Percentiles rank a stretch among this genome's conserved stretches.
These are phyloP conservation scores for Trifolium repens DNA, from an alignment of 306 rosid genomes.

Conservation along the genomic window DNA sequence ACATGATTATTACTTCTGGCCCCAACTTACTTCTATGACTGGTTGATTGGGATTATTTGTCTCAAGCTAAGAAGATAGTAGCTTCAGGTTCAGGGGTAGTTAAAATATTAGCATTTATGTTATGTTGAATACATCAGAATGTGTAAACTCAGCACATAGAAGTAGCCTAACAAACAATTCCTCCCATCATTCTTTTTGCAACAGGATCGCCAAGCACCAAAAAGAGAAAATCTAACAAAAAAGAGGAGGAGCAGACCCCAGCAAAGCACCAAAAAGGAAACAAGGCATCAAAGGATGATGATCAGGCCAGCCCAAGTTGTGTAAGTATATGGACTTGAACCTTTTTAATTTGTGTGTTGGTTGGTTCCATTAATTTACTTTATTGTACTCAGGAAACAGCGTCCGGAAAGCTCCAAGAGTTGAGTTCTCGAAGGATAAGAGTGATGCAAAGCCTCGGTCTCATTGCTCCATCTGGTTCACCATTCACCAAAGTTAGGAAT, in stretches of 20 bases:
- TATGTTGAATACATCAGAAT: conserved; percentile 13
- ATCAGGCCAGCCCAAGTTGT: conserved; percentile 37
- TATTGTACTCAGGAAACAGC: conserved; percentile 45
- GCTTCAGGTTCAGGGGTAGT: not conserved
- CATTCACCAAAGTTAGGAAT: conserved; percentile 45
- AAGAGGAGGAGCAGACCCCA: conserved; percentile 3
- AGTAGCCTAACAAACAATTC: not conserved
- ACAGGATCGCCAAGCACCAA: conserved; percentile 34
- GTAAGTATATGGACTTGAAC: conserved; percentile 38
- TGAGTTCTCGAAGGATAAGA: conserved; percentile 60
- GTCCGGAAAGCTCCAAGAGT: conserved; percentile 52
- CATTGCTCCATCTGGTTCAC: conserved; percentile 67
- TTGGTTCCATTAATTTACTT: conserved; percentile 9
- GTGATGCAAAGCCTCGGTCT: conserved; percentile 76
- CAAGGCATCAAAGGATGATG: conserved; percentile 3
- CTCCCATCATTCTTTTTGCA: conserved; percentile 6
- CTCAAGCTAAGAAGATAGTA: conserved; percentile 7
- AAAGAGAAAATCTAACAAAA: conserved; percentile 35
- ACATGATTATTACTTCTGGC: conserved; percentile 2
- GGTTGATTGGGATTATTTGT: conserved; percentile 22
- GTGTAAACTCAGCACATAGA: conserved; percentile 12
- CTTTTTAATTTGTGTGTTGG: not conserved
- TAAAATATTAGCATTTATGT: conserved; percentile 5
- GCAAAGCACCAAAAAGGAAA: not conserved
- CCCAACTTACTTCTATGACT: not conserved